Evolutionary conservation across 78 protist species (phyloP).

Genomic region (Bigelowiella natans): DNA sequence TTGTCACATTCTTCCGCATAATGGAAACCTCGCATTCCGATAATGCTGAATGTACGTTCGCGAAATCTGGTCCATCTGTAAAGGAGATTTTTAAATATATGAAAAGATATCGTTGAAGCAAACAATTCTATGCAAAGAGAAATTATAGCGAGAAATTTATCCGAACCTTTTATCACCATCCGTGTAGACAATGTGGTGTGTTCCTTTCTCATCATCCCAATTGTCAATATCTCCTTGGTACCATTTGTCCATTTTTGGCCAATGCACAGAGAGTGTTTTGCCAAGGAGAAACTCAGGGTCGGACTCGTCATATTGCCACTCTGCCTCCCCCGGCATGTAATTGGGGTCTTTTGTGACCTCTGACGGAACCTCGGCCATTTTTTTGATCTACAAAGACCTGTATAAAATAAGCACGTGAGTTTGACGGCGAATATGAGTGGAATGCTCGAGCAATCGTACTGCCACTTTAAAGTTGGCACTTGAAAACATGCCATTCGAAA

Average conservation of each 20-base stretch:
- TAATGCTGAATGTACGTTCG: neutral
- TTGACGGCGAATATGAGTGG: no score
- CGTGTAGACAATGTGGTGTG: neutral
- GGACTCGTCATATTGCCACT: neutral
- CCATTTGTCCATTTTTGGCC: neutral
- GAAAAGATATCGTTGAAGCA: no score
- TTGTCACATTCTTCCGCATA: neutral
- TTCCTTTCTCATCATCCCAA: neutral
- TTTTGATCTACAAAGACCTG: no score
- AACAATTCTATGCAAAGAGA: no score
- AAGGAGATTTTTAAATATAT: no score
- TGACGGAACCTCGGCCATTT: no score
- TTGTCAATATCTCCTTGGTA: neutral
- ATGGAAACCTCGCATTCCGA: neutral
- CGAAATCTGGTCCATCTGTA: neutral
- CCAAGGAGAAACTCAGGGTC: neutral
- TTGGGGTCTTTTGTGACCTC: neutral
- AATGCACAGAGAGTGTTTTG: neutral
- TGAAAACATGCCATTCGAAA: no score
- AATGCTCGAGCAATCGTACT: no score
- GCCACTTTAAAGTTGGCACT: no score
- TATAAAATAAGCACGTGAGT: no score
- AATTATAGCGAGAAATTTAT: no score
- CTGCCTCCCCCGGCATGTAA: neutral
- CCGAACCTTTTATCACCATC: neutral